Conservation (phyloP, 306 rosid genomes). For the Acmispon strigosus region DNA sequence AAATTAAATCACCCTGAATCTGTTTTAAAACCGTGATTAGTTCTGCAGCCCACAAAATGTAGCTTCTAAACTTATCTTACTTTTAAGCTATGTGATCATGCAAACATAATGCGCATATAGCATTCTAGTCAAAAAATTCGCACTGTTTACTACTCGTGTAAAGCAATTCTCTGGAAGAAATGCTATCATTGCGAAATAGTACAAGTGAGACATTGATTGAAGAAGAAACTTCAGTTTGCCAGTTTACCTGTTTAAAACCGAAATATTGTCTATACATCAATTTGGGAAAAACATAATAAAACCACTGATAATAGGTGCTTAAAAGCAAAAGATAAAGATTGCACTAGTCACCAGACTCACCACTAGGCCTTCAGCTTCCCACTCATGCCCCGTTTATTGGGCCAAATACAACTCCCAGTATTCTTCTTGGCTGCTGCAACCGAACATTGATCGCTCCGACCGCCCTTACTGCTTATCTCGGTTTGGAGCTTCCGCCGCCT, state of each 20-base stretch:
- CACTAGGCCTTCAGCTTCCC: constrained; percentile 72
- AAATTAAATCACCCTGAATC: no score
- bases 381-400: constrained; percentile 50
- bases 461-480: constrained; percentile 47
- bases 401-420: constrained; percentile 56
- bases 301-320: background rate
- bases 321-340: background rate
- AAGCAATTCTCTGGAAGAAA: background rate
- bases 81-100: no score
- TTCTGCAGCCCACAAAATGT: no score
- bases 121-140: background rate
- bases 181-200: background rate
- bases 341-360: background rate
- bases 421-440: constrained; percentile 87
- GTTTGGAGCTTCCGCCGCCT: constrained; percentile 63
- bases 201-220: background rate
- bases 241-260: constrained; percentile 14
- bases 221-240: constrained; percentile 2
- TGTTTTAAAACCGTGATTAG: no score
- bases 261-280: constrained; percentile 15
- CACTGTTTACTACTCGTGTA: no score
- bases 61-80: no score
- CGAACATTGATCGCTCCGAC: constrained; percentile 63
- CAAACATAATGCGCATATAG: background rate
- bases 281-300: constrained; percentile 4